Percentiles rank a stretch among this genome's conserved stretches.
These are phyloP conservation scores for Ustilago shanxiensis DNA, from an alignment of 1,284 basidiomycete species.

Conservation along the genomic window DNA sequence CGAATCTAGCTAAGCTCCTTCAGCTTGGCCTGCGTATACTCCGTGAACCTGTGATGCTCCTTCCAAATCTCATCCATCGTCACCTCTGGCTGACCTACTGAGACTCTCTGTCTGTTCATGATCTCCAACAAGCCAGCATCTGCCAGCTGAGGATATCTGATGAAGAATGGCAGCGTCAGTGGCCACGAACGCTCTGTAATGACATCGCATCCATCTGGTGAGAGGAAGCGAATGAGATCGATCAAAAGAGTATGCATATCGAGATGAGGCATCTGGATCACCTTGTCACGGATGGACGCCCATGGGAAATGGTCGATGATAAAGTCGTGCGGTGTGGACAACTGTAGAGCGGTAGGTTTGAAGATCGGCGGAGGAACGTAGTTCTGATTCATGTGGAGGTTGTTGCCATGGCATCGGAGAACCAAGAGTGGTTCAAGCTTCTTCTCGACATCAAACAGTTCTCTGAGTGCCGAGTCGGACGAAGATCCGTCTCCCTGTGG, in stretches of 20 bases:
- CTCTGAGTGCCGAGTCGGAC: background rate
- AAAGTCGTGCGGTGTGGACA: conserved; percentile 50
- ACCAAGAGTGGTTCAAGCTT: conserved; percentile 31
- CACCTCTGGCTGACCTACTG: conserved; percentile 22
- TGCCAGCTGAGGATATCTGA: conserved; percentile 49
- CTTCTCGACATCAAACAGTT: conserved; percentile 22
- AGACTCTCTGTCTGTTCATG: conserved; percentile 33
- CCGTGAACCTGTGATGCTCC: conserved; percentile 30
- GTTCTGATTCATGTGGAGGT: conserved; percentile 36
- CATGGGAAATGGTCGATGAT: conserved; percentile 50
- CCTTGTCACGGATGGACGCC: conserved; percentile 46
- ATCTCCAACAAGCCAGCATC: conserved; percentile 32
- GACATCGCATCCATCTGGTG: conserved; percentile 35
- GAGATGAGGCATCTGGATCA: conserved; percentile 44
- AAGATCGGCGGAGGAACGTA: conserved; percentile 55
- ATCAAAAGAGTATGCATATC: conserved; percentile 41
- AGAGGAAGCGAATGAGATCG: conserved; percentile 26
- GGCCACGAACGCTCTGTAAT: conserved; percentile 43
- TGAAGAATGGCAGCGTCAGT: conserved; percentile 46
- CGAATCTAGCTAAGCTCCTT: conserved; percentile 25
- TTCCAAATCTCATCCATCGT: conserved; percentile 45
- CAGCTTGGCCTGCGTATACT: conserved; percentile 32
- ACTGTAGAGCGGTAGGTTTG: conserved; percentile 50
- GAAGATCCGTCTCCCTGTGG: background rate
- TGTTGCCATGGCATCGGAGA: conserved; percentile 48